phyloP scores from a whole-genome alignment of 108 stramenopile genomes.

The Discostella stelligeroides region DNA sequence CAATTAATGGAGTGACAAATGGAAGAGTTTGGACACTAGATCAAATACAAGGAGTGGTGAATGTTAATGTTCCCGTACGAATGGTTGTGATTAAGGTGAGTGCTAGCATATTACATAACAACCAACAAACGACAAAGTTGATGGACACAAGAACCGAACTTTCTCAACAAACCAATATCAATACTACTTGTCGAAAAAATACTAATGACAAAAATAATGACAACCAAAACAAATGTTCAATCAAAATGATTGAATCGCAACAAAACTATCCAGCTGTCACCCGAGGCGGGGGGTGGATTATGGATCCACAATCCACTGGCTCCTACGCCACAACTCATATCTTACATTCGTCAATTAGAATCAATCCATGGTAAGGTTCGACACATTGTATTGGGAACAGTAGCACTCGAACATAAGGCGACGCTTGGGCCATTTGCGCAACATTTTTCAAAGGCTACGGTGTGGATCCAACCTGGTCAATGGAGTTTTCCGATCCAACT shows the following conservation, averaged over 20 bases:
- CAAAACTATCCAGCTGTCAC: conserved; percentile 14
- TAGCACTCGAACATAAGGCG: conserved; percentile 93
- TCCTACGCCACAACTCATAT: conserved; percentile 84
- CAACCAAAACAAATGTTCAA: too few species aligned
- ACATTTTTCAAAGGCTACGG: conserved; percentile 77
- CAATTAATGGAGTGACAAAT: too few species aligned
- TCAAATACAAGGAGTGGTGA: conserved; percentile 91
- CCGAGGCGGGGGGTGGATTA: conserved; percentile 63
- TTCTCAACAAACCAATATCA: too few species aligned
- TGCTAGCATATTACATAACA: not conserved
- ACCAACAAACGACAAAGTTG: too few species aligned
- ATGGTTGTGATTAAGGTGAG: conserved; percentile 74
- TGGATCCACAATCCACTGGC: conserved; percentile 91
- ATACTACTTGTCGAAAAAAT: too few species aligned
- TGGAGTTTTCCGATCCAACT: conserved; percentile 80
- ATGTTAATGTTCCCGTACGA: conserved; percentile 94
- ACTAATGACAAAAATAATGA: too few species aligned
- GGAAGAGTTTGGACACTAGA: conserved; percentile 89
- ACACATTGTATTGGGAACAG: conserved; percentile 89
- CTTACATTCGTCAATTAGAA: conserved; percentile 67
- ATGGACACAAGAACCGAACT: conserved; percentile 30
- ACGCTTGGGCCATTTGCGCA: conserved; percentile 83
- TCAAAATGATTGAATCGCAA: not conserved
- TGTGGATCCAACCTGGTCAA: conserved; percentile 90
- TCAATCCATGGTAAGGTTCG: conserved; percentile 74